Base-by-base conservation (phyloP, 2,329 filamentous ascomycete genomes). In the Chaetoscypha palmicola region DNA sequence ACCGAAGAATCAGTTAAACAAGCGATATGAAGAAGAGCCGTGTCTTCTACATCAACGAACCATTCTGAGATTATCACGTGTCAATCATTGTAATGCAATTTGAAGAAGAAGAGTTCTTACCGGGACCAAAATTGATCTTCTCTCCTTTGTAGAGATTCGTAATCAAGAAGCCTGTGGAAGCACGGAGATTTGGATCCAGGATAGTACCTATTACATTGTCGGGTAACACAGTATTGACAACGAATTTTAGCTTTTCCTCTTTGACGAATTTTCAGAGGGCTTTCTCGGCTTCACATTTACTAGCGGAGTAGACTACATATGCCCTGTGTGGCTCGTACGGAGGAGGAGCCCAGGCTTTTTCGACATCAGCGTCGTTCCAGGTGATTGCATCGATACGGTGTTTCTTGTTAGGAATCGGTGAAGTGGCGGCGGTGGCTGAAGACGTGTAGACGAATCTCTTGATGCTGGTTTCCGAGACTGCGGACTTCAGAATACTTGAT, bases 391-490 rank as follows among this genome's bases (percentile, higher is more conserved):
- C 51, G 12, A 58, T 49, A 14, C 53, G 46, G 2, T 54, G 52
- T 3, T 55, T 43, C 1, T 51, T 49, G 5, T 54, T 54, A 0
- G 50, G 47, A 2, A 44, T 52, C 2, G 58, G 39, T 3, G 46
- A 47, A 0, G 61, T 53, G 2, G 54, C 49, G 0, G 62, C 58
- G 2, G 30, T 38, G 2, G 35, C 43, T 0, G 63, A 66, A 16
- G 59, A 63, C 0, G 66, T 68, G 37, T 62, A 55, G 3, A 72
- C 64, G 39, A 71, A 65, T 1, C 64, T 55, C 45, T 65, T 65
- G 0, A 73, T 60, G 1, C 49, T 55, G 0, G 60, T 45, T 23
- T 64, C 56, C 1, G 43, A 49, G 12, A 57, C 54, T 0, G 68
- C 66, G 0, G 66, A 56, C 5, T 65, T 59, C 4, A 71, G 51